Percentiles rank a stretch among this genome's conserved stretches.
Conservation (phyloP, 2,329 filamentous ascomycete species). For the Chaetomiaceae sp. region DNA sequence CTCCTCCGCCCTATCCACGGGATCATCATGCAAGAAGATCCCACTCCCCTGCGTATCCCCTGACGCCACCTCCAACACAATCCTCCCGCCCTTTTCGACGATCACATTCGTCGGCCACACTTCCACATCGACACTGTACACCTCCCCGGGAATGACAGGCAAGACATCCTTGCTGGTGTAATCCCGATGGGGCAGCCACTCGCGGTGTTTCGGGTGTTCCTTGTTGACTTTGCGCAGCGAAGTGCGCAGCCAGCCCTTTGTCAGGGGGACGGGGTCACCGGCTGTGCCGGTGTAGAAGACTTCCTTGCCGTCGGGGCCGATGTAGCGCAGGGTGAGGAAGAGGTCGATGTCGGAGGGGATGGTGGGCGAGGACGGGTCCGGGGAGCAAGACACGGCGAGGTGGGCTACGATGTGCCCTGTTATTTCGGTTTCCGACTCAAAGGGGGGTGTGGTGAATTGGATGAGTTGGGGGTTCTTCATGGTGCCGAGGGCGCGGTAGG, state of each 20-base stretch:
- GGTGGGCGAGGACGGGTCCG: conserved; percentile 41
- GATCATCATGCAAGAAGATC: conserved; percentile 50
- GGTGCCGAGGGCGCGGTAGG: conserved; percentile 57
- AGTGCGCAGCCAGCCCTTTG: conserved; percentile 61
- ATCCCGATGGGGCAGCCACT: conserved; percentile 54
- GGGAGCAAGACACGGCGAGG: conserved; percentile 58
- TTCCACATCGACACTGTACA: conserved; percentile 58
- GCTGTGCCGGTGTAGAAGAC: conserved; percentile 63
- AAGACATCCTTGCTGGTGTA: conserved; percentile 54
- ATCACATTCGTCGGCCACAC: conserved; percentile 54
- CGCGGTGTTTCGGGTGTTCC: conserved; percentile 46
- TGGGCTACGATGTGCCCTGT: conserved; percentile 64
- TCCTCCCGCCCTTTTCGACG: conserved; percentile 49
- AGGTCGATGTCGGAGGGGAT: conserved; percentile 53
- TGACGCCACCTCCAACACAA: conserved; percentile 52
- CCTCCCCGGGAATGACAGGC: conserved; percentile 49
- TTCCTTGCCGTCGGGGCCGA: conserved; percentile 50
- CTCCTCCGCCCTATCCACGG: conserved; percentile 35
- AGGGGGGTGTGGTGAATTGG: conserved; percentile 54
- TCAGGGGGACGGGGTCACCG: conserved; percentile 58
- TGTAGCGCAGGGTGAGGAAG: conserved; percentile 59
- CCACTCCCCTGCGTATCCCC: conserved; percentile 58
- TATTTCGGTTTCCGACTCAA: conserved; percentile 62
- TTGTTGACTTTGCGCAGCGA: conserved; percentile 51
- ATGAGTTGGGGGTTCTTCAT: conserved; percentile 50